phyloP scores from a whole-genome alignment of 176 grass and related monocot genomes.

The Alloteropsis semialata region DNA sequence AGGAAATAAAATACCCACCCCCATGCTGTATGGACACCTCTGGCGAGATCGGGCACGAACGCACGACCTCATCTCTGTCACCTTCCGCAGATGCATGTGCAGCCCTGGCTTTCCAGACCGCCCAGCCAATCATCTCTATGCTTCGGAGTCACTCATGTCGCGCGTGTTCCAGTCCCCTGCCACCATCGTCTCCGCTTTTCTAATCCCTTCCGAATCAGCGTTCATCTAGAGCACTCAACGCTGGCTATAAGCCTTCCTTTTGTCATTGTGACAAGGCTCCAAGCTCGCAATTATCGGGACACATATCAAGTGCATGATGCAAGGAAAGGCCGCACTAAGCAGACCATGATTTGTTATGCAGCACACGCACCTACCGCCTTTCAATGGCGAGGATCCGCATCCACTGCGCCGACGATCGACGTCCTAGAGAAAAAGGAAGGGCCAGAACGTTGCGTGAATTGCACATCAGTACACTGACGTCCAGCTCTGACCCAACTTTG shows the following conservation, averaged over 20 bases:
- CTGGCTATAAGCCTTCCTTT: not conserved
- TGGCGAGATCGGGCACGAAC: not conserved
- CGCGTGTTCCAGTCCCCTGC: constrained; percentile 3
- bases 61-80: not conserved
- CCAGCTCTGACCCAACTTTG: constrained; percentile 3
- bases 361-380: not conserved
- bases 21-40: not conserved
- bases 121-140: not conserved
- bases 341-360: constrained; percentile 1
- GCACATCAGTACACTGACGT: constrained; percentile 8
- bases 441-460: constrained; percentile 11
- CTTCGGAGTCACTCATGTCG: constrained; percentile 9
- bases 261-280: not conserved
- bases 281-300: not conserved
- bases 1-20: not conserved
- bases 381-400: not conserved
- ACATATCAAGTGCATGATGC: not conserved
- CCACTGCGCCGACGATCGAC: not conserved
- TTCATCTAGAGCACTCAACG: not conserved
- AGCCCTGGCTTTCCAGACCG: not conserved
- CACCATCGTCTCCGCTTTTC: not conserved
- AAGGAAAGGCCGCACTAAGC: constrained; percentile 13
- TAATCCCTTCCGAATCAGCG: not conserved
- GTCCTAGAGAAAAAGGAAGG: constrained; percentile 11
- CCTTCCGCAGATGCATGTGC: not conserved